phyloP scores from a whole-genome alignment of 345 rosid genomes.

The Pseudoturritis turrita region DNA sequence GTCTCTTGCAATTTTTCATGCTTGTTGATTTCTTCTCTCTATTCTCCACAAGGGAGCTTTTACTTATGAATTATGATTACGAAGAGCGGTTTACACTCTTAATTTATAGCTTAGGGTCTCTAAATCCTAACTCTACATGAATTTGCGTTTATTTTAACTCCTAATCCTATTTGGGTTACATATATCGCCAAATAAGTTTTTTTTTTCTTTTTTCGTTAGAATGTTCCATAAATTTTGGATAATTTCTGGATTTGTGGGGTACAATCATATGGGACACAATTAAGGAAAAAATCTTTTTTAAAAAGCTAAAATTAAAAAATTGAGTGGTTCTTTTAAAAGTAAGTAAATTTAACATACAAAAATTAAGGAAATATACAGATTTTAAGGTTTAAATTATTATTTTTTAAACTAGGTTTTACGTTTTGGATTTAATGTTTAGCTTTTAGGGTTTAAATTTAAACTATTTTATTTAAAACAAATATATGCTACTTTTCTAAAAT shows the following conservation, averaged over 20 bases:
- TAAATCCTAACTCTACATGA: not conserved
- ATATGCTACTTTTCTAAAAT: too few relatives aligned
- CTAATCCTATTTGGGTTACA: slow-evolving; percentile 25
- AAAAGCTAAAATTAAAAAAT: too few relatives aligned
- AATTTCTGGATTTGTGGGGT: not conserved
- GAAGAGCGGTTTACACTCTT: not conserved
- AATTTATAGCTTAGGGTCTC: not conserved
- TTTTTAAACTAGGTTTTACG: too few relatives aligned
- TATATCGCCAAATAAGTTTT: too few relatives aligned
- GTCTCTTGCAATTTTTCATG: not conserved
- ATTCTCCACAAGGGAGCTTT: not conserved
- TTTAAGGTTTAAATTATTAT: too few relatives aligned
- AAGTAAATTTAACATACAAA: not conserved
- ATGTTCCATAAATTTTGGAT: not conserved
- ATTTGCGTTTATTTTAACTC: not conserved
- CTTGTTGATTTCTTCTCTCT: not conserved
- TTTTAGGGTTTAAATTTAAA: too few relatives aligned
- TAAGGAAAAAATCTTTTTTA: too few relatives aligned
- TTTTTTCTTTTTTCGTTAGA: not conserved
- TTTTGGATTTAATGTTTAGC: too few relatives aligned
- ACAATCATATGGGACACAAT: too few relatives aligned
- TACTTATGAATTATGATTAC: not conserved
- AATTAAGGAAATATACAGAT: not conserved
- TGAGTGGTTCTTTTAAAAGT: not conserved
- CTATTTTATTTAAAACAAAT: too few relatives aligned